A percentile compares a stretch with the other conserved stretches of the same genome.
Conservation (phyloP, 768 basidiomycete genomes). For the Mycena chlorophos region DNA sequence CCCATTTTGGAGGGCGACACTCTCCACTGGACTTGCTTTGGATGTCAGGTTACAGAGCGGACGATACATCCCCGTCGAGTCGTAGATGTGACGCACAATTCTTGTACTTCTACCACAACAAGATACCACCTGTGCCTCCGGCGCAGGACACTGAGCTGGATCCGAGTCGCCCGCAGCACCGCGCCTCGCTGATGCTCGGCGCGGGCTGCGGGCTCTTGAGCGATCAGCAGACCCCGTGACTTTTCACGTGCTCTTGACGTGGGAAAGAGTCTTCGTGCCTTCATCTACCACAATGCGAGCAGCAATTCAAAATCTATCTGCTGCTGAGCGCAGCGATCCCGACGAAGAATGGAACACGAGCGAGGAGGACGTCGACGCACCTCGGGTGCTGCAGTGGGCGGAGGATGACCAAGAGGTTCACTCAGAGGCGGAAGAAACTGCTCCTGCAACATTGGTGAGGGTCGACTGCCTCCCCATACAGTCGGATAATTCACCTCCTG, state of each 20-base stretch:
- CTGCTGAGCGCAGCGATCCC: conserved; percentile 10
- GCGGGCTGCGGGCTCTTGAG: no score
- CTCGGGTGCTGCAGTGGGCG: conserved; percentile 63
- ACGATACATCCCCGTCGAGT: conserved; percentile 50
- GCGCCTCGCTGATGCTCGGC: no score
- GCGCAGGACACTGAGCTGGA: no score
- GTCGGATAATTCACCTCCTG: neutral
- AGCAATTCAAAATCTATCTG: conserved; percentile 1
- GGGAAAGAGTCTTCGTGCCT: no score
- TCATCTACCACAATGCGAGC: no score
- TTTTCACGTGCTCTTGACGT: no score
- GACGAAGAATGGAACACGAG: conserved; percentile 28
- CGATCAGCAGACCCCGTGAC: no score
- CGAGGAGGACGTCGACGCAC: conserved; percentile 42
- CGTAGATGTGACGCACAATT: conserved; percentile 7
- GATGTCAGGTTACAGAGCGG: conserved; percentile 60
- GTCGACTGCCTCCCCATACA: neutral
- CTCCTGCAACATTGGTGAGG: conserved; percentile 32
- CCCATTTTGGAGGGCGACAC: conserved; percentile 58
- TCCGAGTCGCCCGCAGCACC: no score
- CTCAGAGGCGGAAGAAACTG: conserved; percentile 30
- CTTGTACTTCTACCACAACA: conserved; percentile 4
- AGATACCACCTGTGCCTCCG: no score
- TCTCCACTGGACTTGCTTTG: conserved; percentile 58
- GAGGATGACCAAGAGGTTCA: conserved; percentile 44